phyloP scores from a whole-genome alignment of 2,329 filamentous ascomycete genomes.

The Didymella exigua region DNA sequence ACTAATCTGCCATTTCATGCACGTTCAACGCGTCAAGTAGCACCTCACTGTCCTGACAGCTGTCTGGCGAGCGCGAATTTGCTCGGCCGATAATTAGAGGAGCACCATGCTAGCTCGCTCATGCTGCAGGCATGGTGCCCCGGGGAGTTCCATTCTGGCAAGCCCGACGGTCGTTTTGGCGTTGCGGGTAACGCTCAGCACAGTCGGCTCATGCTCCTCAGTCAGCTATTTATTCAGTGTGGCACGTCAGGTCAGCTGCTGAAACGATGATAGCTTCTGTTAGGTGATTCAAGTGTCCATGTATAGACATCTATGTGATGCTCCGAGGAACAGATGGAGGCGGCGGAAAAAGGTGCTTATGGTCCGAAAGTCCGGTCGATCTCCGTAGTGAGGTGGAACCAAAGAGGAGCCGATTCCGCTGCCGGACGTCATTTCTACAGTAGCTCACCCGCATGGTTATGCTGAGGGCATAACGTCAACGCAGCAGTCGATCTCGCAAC shows the following conservation, averaged over 20 bases:
- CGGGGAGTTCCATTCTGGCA: slow-evolving; percentile 1
- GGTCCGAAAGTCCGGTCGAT: slow-evolving; percentile 9
- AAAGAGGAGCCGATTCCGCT: slow-evolving; percentile 26
- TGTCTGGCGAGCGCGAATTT: neutral
- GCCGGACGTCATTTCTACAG: slow-evolving; percentile 23
- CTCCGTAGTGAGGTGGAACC: slow-evolving; percentile 1
- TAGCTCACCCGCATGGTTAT: slow-evolving; percentile 8
- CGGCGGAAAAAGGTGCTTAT: slow-evolving; percentile 11
- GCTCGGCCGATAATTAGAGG: slow-evolving; percentile 9
- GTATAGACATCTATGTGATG: neutral
- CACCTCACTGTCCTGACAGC: slow-evolving; percentile 5
- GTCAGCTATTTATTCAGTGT: slow-evolving; percentile 21
- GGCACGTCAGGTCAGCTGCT: slow-evolving; percentile 19
- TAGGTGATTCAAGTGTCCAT: slow-evolving; percentile 9
- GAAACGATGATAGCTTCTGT: slow-evolving; percentile 13
- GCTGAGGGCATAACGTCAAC: slow-evolving; percentile 14
- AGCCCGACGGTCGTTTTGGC: slow-evolving; percentile 7
- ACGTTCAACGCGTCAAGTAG: neutral
- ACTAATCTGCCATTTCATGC: neutral
- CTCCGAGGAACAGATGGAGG: neutral
- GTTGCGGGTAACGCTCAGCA: slow-evolving; percentile 2
- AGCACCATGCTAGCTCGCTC: slow-evolving; percentile 1
- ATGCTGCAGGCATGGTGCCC: slow-evolving; percentile 7
- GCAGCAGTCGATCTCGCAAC: slow-evolving; percentile 18
- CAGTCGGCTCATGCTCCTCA: slow-evolving; percentile 3